A percentile compares a stretch with the other conserved stretches of the same genome.
These are phyloP conservation scores for Excoecaria agallocha DNA, from an alignment of 345 rosid genomes.

Conservation along the genomic window DNA sequence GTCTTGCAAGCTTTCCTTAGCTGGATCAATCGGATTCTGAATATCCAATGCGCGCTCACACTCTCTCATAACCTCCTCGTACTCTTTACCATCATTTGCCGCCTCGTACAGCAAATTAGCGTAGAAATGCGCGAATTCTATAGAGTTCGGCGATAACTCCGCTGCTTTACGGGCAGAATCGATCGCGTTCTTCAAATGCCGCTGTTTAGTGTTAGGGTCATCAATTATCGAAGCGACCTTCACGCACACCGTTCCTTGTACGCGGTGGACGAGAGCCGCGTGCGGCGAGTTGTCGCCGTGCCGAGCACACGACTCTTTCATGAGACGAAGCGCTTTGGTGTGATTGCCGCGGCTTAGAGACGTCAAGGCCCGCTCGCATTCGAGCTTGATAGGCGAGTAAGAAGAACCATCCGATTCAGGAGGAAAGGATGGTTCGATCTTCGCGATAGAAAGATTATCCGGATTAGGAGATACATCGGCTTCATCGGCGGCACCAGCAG, in stretches of 20 bases:
- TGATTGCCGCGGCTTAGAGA: slow-evolving; percentile 88
- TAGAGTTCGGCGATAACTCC: slow-evolving; percentile 67
- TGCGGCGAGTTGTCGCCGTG: slow-evolving; percentile 44
- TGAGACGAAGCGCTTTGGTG: slow-evolving; percentile 73
- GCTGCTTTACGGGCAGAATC: slow-evolving; percentile 73
- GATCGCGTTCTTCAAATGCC: slow-evolving; percentile 62
- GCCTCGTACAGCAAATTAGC: slow-evolving; percentile 82
- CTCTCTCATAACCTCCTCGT: slow-evolving; percentile 77
- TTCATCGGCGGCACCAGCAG: slow-evolving; percentile 27
- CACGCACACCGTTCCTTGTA: slow-evolving; percentile 72
- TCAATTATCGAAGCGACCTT: slow-evolving; percentile 76
- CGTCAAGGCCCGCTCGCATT: slow-evolving; percentile 80
- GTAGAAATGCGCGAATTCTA: slow-evolving; percentile 81
- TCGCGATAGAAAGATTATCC: slow-evolving; percentile 25
- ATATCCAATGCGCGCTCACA: slow-evolving; percentile 80
- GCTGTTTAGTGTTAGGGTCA: slow-evolving; percentile 67
- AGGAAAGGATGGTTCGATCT: slow-evolving; percentile 31
- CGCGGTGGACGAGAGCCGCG: slow-evolving; percentile 66
- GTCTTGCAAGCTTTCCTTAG: slow-evolving; percentile 76
- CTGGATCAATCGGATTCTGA: slow-evolving; percentile 80
- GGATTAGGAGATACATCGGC: slow-evolving; percentile 13
- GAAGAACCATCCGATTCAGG: slow-evolving; percentile 31
- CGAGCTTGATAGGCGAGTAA: slow-evolving; percentile 51
- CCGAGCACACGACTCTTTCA: slow-evolving; percentile 67
- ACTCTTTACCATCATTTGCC: slow-evolving; percentile 76